Evolutionary conservation across 176 grass and related monocot species (phyloP).

Genomic region (Triticum timopheevii): DNA sequence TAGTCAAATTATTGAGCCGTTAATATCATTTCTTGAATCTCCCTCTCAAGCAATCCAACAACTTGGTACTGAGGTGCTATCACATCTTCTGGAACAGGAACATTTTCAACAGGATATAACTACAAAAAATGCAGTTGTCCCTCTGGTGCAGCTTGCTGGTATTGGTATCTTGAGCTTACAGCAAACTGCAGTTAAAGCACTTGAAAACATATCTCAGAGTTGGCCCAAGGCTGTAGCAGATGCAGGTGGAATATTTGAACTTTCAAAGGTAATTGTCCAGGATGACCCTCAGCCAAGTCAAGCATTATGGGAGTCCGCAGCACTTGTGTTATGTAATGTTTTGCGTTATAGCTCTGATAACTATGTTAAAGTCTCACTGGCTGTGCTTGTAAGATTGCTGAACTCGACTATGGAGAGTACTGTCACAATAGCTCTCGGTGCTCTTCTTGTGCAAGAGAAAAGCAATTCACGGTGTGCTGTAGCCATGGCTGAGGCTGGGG

Average conservation of each 20-base stretch:
- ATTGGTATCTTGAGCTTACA: slow-evolving; percentile 93
- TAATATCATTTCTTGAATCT: slow-evolving; percentile 93
- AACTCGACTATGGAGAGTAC: slow-evolving; percentile 75
- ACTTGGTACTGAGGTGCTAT: slow-evolving; percentile 86
- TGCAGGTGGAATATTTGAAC: slow-evolving; percentile 92
- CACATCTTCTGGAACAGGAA: slow-evolving; percentile 91
- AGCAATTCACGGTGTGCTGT: slow-evolving; percentile 71
- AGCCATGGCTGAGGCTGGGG: slow-evolving; percentile 88
- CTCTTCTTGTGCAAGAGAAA: slow-evolving; percentile 96
- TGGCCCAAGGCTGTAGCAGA: slow-evolving; percentile 97
- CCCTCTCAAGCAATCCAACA: slow-evolving; percentile 98
- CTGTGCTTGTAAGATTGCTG: slow-evolving; percentile 88
- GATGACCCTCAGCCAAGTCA: slow-evolving; percentile 86
- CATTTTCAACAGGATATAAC: slow-evolving; percentile 96
- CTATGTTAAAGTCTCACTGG: slow-evolving; percentile 88
- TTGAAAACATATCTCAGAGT: slow-evolving; percentile 88
- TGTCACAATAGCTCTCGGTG: slow-evolving; percentile 85
- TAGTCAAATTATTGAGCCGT: slow-evolving; percentile 90
- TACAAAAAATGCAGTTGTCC: slow-evolving; percentile 88
- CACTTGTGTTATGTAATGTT: slow-evolving; percentile 95
- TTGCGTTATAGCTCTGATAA: slow-evolving; percentile 83
- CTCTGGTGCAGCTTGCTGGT: slow-evolving; percentile 91
- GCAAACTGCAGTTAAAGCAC: slow-evolving; percentile 93
- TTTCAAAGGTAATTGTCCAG: slow-evolving; percentile 97
- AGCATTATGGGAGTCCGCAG: slow-evolving; percentile 92